These are phyloP conservation scores for Chaetothyriales sp. DNA, from an alignment of 2,329 filamentous ascomycete species.

Conservation along the genomic window DNA sequence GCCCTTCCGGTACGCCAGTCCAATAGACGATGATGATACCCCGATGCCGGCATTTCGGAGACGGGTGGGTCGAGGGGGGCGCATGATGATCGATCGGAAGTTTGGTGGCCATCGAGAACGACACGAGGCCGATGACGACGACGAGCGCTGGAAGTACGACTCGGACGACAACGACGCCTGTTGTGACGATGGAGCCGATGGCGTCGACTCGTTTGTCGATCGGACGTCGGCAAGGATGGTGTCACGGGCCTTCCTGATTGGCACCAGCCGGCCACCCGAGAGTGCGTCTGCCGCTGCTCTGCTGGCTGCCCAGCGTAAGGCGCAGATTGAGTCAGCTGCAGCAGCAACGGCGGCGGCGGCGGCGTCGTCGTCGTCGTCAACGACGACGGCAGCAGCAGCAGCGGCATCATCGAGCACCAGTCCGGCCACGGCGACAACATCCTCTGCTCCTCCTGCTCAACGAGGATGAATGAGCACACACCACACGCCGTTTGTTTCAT, in stretches of 20 bases:
- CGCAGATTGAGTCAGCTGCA: conserved; percentile 3
- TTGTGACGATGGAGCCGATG: neutral
- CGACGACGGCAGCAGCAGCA: neutral
- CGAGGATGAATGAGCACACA: neutral
- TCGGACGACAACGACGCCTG: conserved; percentile 61
- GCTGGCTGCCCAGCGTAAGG: conserved; percentile 2
- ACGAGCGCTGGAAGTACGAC: conserved; percentile 76
- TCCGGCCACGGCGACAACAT: neutral
- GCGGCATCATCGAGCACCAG: neutral
- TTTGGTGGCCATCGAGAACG: conserved; percentile 43
- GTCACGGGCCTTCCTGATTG: conserved; percentile 38
- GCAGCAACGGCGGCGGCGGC: neutral
- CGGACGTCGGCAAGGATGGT: conserved; percentile 33
- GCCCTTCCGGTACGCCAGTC: conserved; percentile 28
- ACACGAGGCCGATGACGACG: conserved; percentile 33
- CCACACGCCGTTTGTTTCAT: no score
- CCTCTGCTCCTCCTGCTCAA: neutral
- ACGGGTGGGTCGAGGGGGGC: conserved; percentile 69
- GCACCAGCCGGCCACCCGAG: conserved; percentile 9
- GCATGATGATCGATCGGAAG: conserved; percentile 77
- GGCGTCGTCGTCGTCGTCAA: neutral
- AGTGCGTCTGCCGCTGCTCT: conserved; percentile 3
- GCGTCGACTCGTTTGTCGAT: conserved; percentile 5
- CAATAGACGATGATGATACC: conserved; percentile 29
- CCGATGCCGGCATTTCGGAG: conserved; percentile 59